phyloP scores from a whole-genome alignment of 2,329 filamentous ascomycete genomes.

The Aspergillus sergii region DNA sequence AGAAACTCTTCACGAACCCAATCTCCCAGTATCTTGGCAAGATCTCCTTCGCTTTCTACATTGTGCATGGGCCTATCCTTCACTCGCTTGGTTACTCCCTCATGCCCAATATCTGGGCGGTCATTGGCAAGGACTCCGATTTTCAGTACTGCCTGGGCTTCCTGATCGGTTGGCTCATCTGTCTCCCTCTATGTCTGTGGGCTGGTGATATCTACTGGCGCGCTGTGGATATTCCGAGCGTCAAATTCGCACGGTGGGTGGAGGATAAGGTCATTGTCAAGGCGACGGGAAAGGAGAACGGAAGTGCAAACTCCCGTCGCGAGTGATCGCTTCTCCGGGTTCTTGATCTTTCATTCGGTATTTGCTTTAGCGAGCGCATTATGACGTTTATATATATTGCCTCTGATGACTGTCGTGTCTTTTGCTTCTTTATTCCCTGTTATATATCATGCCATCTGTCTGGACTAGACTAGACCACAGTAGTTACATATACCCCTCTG shows the following conservation, averaged over 20 bases:
- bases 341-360: slow-evolving; percentile 8
- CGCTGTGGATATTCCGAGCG: slow-evolving; percentile 54
- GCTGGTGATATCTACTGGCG: slow-evolving; percentile 63
- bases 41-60: slow-evolving; percentile 52
- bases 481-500: slow-evolving; percentile 1
- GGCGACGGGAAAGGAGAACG: slow-evolving; percentile 8
- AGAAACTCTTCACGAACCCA: slow-evolving; percentile 44
- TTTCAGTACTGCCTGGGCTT: slow-evolving; percentile 44
- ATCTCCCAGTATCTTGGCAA: slow-evolving; percentile 51
- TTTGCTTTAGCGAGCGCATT: slow-evolving; percentile 9
- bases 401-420: neutral
- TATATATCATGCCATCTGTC: neutral
- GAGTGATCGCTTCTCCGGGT: slow-evolving; percentile 9
- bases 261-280: slow-evolving; percentile 41
- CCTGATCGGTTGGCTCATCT: slow-evolving; percentile 43
- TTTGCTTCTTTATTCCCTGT: neutral
- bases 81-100: slow-evolving; percentile 48
- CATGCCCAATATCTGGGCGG: slow-evolving; percentile 45
- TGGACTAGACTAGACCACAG: neutral
- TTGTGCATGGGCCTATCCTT: slow-evolving; percentile 50
- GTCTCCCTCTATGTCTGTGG: slow-evolving; percentile 52
- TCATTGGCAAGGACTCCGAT: slow-evolving; percentile 43
- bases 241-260: slow-evolving; percentile 54
- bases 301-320: slow-evolving; percentile 5
- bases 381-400: neutral